Evolutionary conservation across 2,329 filamentous ascomycete species (phyloP).

Genomic region (Onygenales sp.): DNA sequence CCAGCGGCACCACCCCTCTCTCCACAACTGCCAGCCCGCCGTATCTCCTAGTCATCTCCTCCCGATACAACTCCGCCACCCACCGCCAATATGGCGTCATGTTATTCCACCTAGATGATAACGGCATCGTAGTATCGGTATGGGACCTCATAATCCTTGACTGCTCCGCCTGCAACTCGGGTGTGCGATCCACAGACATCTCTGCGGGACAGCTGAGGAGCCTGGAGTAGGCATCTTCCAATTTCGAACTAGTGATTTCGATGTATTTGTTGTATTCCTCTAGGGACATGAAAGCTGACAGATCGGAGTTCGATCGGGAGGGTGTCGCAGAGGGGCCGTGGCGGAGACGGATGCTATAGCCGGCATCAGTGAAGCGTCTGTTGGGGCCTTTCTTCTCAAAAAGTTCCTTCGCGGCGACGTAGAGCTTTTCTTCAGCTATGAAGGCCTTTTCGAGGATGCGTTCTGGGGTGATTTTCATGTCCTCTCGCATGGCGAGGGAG

Average conservation of each 20-base stretch:
- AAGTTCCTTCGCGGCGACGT: slow-evolving; percentile 34
- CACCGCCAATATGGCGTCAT: slow-evolving; percentile 37
- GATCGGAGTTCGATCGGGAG: neutral
- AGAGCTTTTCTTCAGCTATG: slow-evolving; percentile 44
- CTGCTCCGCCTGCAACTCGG: slow-evolving; percentile 18
- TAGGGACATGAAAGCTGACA: slow-evolving; percentile 25
- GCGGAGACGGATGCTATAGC: neutral
- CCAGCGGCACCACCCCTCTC: slow-evolving; percentile 31
- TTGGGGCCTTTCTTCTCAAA: slow-evolving; percentile 21
- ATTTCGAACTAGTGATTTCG: slow-evolving; percentile 22
- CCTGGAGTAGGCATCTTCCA: slow-evolving; percentile 23
- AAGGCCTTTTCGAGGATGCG: slow-evolving; percentile 23
- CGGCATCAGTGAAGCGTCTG: neutral
- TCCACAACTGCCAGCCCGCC: slow-evolving; percentile 32
- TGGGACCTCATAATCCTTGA: slow-evolving; percentile 7
- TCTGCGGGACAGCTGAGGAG: slow-evolving; percentile 25
- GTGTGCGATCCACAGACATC: slow-evolving; percentile 19
- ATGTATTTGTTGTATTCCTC: slow-evolving; percentile 30
- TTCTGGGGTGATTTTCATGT: slow-evolving; percentile 27
- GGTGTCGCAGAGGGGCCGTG: neutral
- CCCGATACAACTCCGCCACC: slow-evolving; percentile 31
- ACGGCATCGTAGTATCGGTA: slow-evolving; percentile 3
- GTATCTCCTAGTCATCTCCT: slow-evolving; percentile 31
- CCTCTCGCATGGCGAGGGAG: slow-evolving; percentile 39
- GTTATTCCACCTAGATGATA: slow-evolving; percentile 18